Percentiles rank a stretch among this genome's conserved stretches.
Conservation (phyloP, 2,329 filamentous ascomycete genomes). For the Dactylonectria estremocensis region DNA sequence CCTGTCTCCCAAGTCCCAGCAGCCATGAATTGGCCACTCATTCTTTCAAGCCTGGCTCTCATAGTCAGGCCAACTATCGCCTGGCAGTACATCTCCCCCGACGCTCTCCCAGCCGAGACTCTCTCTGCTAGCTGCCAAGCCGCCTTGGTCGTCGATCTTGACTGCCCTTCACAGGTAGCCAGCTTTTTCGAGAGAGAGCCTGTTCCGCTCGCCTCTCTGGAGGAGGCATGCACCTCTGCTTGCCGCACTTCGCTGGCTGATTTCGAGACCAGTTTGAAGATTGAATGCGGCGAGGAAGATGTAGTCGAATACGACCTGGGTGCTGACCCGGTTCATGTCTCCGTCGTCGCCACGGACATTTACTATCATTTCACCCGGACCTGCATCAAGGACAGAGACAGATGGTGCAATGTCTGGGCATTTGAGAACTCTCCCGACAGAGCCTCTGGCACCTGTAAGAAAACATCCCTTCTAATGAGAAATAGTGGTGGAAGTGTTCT, state of each 20-base stretch:
- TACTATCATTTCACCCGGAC: conserved; percentile 14
- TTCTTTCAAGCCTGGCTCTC: conserved; percentile 5
- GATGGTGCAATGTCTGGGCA: too few relatives aligned
- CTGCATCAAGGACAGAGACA: too few relatives aligned
- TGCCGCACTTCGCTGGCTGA: conserved; percentile 8
- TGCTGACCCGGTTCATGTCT: conserved; percentile 2
- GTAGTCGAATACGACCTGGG: background rate
- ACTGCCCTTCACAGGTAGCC: background rate
- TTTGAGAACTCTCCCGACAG: too few relatives aligned
- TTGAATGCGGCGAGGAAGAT: conserved; percentile 13
- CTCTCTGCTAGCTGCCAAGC: conserved; percentile 6
- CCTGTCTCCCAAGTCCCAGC: background rate
- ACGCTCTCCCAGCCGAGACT: conserved; percentile 9
- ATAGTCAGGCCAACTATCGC: background rate
- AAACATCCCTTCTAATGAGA: too few relatives aligned
- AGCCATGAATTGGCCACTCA: conserved; percentile 9
- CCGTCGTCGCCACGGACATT: conserved; percentile 9
- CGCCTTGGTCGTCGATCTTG: conserved; percentile 12
- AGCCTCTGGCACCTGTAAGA: too few relatives aligned
- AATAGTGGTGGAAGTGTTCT: too few relatives aligned
- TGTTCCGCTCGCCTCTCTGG: conserved; percentile 14
- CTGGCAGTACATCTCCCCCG: conserved; percentile 16
- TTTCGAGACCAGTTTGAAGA: conserved; percentile 10
- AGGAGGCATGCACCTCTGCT: conserved; percentile 9
- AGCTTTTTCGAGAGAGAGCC: conserved; percentile 17